Evolutionary conservation across 495 filamentous ascomycete genomes (phyloP).

Genomic region (Arthonia radiata): DNA sequence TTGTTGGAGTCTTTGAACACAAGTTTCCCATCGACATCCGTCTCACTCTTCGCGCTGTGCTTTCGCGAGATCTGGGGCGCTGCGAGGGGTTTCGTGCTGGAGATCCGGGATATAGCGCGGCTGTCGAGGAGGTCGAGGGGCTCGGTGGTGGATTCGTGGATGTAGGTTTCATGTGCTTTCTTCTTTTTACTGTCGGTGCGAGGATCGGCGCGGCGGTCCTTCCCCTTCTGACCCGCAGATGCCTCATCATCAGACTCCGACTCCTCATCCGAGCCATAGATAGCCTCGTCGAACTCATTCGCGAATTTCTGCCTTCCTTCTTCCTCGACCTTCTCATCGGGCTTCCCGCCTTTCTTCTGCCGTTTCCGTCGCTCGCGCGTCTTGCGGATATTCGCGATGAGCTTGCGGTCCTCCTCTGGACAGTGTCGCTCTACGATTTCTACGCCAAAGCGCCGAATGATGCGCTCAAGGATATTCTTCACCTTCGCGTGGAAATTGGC

Average conservation of each 20-base stretch:
- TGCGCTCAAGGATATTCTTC: constrained; percentile 86
- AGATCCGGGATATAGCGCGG: constrained; percentile 75
- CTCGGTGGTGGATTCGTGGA: constrained; percentile 78
- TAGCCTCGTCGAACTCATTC: constrained; percentile 82
- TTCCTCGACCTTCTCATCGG: constrained; percentile 19
- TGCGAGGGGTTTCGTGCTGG: constrained; percentile 49
- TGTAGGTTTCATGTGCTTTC: constrained; percentile 39
- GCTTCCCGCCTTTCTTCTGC: constrained; percentile 40
- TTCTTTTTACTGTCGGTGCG: constrained; percentile 17
- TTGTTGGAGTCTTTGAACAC: constrained; percentile 30
- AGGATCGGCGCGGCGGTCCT: constrained; percentile 14
- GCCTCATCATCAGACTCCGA: constrained; percentile 30
- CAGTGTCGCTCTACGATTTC: constrained; percentile 49
- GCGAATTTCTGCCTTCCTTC: constrained; percentile 29
- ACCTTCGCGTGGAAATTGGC: constrained; percentile 87
- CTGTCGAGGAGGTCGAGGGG: constrained; percentile 81
- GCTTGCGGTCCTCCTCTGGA: constrained; percentile 64
- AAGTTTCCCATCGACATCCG: constrained; percentile 69
- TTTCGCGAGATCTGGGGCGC: constrained; percentile 17
- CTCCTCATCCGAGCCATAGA: constrained; percentile 56
- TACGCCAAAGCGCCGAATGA: constrained; percentile 72
- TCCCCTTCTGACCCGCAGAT: constrained; percentile 24
- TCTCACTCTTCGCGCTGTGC: constrained; percentile 37
- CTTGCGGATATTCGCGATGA: constrained; percentile 84
- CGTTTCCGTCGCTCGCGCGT: constrained; percentile 67